Base-by-base conservation (phyloP, 805 yeast genomes). In the Metschnikowia vanudenii region DNA sequence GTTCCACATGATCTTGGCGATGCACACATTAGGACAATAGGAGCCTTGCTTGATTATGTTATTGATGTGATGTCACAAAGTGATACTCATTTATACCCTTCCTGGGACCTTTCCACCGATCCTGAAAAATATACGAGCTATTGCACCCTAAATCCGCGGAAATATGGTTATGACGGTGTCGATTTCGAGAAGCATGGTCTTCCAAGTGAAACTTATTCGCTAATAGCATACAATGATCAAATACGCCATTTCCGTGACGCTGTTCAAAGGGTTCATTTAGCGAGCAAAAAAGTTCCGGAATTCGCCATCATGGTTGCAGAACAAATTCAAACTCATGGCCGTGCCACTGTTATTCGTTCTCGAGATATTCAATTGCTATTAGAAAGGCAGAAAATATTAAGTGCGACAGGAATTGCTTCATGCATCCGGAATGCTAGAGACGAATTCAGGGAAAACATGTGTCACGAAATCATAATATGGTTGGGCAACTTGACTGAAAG, bases 211-310 rank as follows among this genome's bases (percentile, higher is more conserved):
- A 73, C 74, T 50, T 88, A 73, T 64, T 79, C 72, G 20, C 65
- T 89, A 24, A 63, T 81, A 28, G 65, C 86, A 2, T 88, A 88
- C 74, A 88, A 90, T 55, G 96, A 89, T 59, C 94, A 85, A 56
- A 74, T 79, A 30, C 82, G 85, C 47, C 92, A 90, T 46, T 81
- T 77, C 54, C 71, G 81, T 45, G 96, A 89, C 58, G 90, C 91
- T 0, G 78, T 81, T 3, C 82, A 80, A 43, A 63, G 87, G 31
- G 79, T 89, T 7, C 73, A 78, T 39, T 60, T 75, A 28, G 83
- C 89, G 0, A 85, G 94, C 7, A 75, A 76, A 17, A 82, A 85
- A 55, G 79, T 78, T 1, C 65, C 65, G 11, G 82, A 79, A 35
- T 88, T 84, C 64, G 89, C 90, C 2, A 69, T 71, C 22, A 87